Base-by-base conservation (phyloP, 1,139 yeast genomes). In the Sugiyamaella xylanicola region DNA sequence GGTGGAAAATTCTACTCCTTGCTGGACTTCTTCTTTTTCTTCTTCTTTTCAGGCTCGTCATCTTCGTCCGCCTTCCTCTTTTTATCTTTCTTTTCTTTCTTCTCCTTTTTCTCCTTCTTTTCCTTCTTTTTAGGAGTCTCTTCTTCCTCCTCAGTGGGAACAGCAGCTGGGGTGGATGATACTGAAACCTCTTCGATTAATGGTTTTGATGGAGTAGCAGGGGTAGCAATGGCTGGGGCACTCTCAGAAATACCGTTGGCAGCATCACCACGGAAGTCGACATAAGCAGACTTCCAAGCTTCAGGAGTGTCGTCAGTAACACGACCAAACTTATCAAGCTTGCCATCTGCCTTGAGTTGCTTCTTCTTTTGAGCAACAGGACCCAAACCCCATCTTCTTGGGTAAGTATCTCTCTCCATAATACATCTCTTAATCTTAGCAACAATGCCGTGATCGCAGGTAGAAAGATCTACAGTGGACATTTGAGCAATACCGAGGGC, bases 341-440 rank as follows among this genome's bases (percentile, higher is more conserved):
- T 93, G 68, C 99, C 99, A 65, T 89, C 97, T 56, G 96, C 88
- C 83, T 92, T 93, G 81, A 93, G 79, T 79, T 92, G 96, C 82
- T 93, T 93, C 87, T 93, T 93, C 86, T 90, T 91, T 77, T 89
- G 92, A 61, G 99, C 99, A 72, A 92, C 90, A 68, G 99, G 99
- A 67, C 99, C 99, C 68, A 93, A 79, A 62, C 99, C 99, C 99
- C 99, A 93, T 83, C 98, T 87, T 83, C 99, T 88, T 77, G 99
- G 99, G 76, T 93, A 93, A 56, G 96, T 84, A 74, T 93, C 99
- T 79, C 99, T 87, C 79, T 93, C 99, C 99, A 93, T 93, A 68
- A 93, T 93, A 80, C 98, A 92, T 80, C 99, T 89, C 83, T 93
- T 93, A 71, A 93, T 96, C 79, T 90, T 91, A 64, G 99, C 97